These are phyloP conservation scores for Neopestalotiopsis clavispora DNA, from an alignment of 2,329 filamentous ascomycete species.

Conservation along the genomic window DNA sequence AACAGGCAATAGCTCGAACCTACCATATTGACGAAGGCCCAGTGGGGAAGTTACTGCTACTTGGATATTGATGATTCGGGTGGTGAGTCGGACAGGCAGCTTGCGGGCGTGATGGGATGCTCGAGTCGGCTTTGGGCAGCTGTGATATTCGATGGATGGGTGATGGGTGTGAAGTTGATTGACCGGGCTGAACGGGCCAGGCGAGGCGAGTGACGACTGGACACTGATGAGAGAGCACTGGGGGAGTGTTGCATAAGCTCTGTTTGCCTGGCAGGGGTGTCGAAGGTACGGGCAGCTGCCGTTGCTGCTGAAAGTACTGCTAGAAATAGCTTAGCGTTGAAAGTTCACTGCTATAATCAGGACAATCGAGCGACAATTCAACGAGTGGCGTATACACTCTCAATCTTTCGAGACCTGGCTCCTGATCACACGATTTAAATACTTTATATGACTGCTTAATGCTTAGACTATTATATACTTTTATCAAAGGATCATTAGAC, in stretches of 20 bases:
- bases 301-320: constrained; percentile 2
- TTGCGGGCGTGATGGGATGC: not conserved
- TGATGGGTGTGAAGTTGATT: constrained; percentile 4
- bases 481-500: too few species aligned
- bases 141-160: not conserved
- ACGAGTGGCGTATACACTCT: not conserved
- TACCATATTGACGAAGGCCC: constrained; percentile 36
- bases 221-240: not conserved
- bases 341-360: not conserved
- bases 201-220: constrained; percentile 5
- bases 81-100: not conserved
- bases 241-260: constrained; percentile 17
- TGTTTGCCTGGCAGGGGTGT: constrained; percentile 17
- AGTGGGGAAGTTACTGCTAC: constrained; percentile 41
- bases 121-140: not conserved
- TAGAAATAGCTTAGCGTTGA: not conserved
- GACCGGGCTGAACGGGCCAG: constrained; percentile 12
- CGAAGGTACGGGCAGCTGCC: not conserved
- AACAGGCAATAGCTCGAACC: not conserved
- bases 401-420: not conserved
- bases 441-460: not conserved
- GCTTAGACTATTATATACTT: too few species aligned
- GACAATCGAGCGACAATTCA: not conserved
- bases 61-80: constrained; percentile 33
- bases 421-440: too few species aligned